phyloP scores from a whole-genome alignment of 2,329 filamentous ascomycete species.

The Diplodia scrobiculata region DNA sequence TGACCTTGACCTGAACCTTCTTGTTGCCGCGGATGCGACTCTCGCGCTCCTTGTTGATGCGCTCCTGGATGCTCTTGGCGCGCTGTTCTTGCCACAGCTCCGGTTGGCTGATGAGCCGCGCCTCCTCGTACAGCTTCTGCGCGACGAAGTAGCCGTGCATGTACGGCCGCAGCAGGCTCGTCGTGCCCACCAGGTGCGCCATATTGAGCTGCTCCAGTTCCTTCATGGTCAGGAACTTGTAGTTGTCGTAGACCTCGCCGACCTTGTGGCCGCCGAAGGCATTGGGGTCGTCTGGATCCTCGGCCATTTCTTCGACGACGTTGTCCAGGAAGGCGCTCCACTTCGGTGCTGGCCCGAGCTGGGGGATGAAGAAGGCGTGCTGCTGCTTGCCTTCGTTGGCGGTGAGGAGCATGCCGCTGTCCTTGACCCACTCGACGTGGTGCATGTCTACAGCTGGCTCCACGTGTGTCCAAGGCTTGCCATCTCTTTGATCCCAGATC shows the following conservation, averaged over 20 bases:
- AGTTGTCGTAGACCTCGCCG: constrained; percentile 94
- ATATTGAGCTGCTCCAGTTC: constrained; percentile 85
- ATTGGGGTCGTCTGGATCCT: constrained; percentile 68
- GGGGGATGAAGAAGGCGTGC: constrained; percentile 92
- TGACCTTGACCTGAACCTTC: constrained; percentile 89
- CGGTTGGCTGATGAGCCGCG: constrained; percentile 86
- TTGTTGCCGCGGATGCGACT: constrained; percentile 91
- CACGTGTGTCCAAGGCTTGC: constrained; percentile 90
- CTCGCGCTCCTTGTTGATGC: constrained; percentile 95
- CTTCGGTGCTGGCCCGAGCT: constrained; percentile 85
- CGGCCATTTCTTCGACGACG: constrained; percentile 97
- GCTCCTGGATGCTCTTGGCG: constrained; percentile 86
- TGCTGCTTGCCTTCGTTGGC: constrained; percentile 96
- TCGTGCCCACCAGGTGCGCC: constrained; percentile 86
- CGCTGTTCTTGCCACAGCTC: constrained; percentile 92
- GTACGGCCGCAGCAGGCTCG: constrained; percentile 85
- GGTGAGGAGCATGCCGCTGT: constrained; percentile 92
- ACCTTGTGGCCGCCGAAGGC: constrained; percentile 56
- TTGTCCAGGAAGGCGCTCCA: constrained; percentile 98
- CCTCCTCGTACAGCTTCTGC: constrained; percentile 93
- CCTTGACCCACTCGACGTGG: constrained; percentile 86
- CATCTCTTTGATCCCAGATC: constrained; percentile 83
- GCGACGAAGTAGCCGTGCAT: constrained; percentile 99
- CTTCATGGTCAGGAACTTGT: constrained; percentile 91
- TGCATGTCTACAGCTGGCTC: constrained; percentile 95